phyloP scores from a whole-genome alignment of 306 rosid genomes.

The Citrullus amarus region DNA sequence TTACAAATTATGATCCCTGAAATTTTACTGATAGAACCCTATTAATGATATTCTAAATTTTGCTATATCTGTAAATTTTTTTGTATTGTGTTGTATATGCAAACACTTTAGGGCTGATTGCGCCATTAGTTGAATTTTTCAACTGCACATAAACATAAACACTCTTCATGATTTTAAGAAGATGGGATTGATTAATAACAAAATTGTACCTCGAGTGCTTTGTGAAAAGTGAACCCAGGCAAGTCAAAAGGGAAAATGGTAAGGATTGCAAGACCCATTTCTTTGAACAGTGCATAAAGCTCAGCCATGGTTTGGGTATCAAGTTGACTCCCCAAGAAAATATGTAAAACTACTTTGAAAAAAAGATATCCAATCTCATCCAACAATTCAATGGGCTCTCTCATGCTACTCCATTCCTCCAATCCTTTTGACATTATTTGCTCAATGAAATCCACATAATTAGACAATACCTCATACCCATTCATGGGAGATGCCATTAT shows the following conservation, averaged over 20 bases:
- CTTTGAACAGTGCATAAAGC: background rate
- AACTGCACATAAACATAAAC: too few relatives aligned
- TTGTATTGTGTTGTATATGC: too few relatives aligned
- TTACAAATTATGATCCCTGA: too few relatives aligned
- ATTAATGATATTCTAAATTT: too few relatives aligned
- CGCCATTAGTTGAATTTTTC: too few relatives aligned
- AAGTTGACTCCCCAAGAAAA: background rate
- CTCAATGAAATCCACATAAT: background rate
- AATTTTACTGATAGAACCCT: too few relatives aligned
- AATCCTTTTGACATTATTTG: background rate
- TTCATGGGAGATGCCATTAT: background rate
- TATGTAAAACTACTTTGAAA: background rate
- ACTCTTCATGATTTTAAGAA: too few relatives aligned
- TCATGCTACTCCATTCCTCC: background rate
- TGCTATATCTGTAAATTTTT: too few relatives aligned
- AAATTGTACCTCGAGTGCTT: background rate
- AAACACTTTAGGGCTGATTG: too few relatives aligned
- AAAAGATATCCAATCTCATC: background rate
- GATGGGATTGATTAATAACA: too few relatives aligned
- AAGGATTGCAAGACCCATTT: background rate
- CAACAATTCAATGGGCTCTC: background rate
- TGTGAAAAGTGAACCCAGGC: background rate
- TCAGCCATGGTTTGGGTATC: background rate
- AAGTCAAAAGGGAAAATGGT: background rate
- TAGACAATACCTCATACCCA: background rate